Conservation (phyloP, 2,329 filamentous ascomycete genomes). For the Zopfia rhizophila region DNA sequence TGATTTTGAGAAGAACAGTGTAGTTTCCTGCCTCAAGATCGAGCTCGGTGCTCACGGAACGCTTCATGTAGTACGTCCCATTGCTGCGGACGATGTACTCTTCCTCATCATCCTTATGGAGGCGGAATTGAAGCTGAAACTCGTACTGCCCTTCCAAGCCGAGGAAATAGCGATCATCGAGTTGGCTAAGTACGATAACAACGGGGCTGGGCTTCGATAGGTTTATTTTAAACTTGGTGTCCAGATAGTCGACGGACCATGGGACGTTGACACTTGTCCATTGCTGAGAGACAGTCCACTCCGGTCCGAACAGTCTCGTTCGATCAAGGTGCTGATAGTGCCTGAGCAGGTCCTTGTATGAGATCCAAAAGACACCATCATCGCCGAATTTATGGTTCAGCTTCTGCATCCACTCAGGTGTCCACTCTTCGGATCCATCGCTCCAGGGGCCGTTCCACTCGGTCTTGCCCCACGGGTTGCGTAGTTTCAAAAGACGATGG, state of each 20-base stretch:
- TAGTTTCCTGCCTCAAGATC: conserved; percentile 79
- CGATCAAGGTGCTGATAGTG: conserved; percentile 70
- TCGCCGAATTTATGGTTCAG: conserved; percentile 80
- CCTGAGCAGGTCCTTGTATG: conserved; percentile 66
- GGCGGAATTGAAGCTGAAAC: conserved; percentile 67
- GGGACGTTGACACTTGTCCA: conserved; percentile 70
- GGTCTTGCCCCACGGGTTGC: conserved; percentile 83
- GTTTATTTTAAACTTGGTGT: conserved; percentile 68
- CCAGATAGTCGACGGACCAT: conserved; percentile 70
- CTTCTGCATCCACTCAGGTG: conserved; percentile 77
- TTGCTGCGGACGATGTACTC: conserved; percentile 68
- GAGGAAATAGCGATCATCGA: conserved; percentile 70
- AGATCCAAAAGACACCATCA: conserved; percentile 75
- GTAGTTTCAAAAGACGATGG: conserved; percentile 58
- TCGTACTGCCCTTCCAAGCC: conserved; percentile 67
- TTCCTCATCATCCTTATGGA: conserved; percentile 69
- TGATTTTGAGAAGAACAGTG: conserved; percentile 78
- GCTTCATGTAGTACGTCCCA: conserved; percentile 70
- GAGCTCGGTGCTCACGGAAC: conserved; percentile 81
- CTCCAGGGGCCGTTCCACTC: conserved; percentile 87
- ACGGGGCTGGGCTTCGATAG: conserved; percentile 63
- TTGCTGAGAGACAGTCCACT: conserved; percentile 69
- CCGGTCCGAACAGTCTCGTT: conserved; percentile 68
- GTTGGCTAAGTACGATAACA: conserved; percentile 68
- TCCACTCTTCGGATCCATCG: conserved; percentile 88